Base-by-base conservation (phyloP, 78 protist species). In the Planoprotostelium fungivorum region DNA sequence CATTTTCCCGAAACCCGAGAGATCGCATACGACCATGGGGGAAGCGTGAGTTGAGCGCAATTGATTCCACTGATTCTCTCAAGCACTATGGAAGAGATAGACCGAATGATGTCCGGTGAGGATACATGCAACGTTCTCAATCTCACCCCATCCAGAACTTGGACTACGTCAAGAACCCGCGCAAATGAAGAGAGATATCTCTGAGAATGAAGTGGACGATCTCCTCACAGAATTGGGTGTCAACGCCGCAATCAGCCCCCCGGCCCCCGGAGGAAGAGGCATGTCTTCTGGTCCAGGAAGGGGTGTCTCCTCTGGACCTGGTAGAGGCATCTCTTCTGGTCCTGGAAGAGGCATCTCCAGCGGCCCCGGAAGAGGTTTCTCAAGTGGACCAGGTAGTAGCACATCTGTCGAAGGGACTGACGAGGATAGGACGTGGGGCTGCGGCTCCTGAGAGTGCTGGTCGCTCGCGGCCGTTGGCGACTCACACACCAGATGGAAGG, bases 401-500 rank as follows among this genome's bases (percentile, higher is more conserved):
- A n/a, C n/a, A n/a, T n/a, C n/a, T n/a, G n/a, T n/a, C n/a, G n/a
- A n/a, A n/a, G n/a, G n/a, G n/a, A n/a, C n/a, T n/a, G n/a, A n/a
- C n/a, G n/a, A n/a, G n/a, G n/a, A n/a, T n/a, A n/a, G n/a, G n/a
- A n/a, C n/a, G n/a, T n/a, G n/a, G n/a, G n/a, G n/a, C n/a, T n/a
- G n/a, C n/a, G n/a, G n/a, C n/a, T n/a, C n/a, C n/a, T n/a, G n/a
- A n/a, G 73, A 16, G 31, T 51, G 73, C 73, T 51, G 73, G 73
- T 51, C 73, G 73, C 16, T 25, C 31, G 5, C 73, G 73, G 5
- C 73, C 51, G 34, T 63, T 93, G 36, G 96, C 96, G 29, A 39
- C 73, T 0, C 37, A 23, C 1, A 89, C 96, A 39, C 96, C 96
- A 31, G 96, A 94, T 38, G 96, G 96, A 35, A 25, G 92, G 34